Evolutionary conservation across 2,329 filamentous ascomycete genomes (phyloP).

Genomic region (Tolypocladium tundrense): DNA sequence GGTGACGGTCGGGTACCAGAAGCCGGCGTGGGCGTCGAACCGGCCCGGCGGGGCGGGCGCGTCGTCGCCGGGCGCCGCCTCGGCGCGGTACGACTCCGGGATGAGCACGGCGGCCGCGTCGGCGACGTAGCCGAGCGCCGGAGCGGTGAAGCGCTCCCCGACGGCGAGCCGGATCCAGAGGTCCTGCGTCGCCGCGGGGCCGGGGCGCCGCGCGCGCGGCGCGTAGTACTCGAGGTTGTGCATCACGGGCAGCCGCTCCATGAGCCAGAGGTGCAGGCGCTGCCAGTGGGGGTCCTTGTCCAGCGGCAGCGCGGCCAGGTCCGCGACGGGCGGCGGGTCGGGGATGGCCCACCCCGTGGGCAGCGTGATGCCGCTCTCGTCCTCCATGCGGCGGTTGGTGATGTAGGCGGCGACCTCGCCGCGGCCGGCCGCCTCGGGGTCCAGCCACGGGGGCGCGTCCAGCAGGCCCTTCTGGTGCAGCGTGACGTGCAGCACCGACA

Average conservation of each 20-base stretch:
- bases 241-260: conserved; percentile 14
- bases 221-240: conserved; percentile 20
- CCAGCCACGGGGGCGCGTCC: conserved; percentile 19
- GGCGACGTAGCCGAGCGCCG: conserved; percentile 51
- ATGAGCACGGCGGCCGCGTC: conserved; percentile 59
- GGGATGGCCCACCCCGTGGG: conserved; percentile 14
- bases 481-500: conserved; percentile 30
- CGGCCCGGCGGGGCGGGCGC: conserved; percentile 7
- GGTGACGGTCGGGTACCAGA: conserved; percentile 69
- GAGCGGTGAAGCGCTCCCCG: conserved; percentile 52
- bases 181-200: conserved; percentile 11
- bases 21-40: conserved; percentile 21
- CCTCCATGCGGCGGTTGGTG: conserved; percentile 23
- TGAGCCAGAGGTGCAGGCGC: conserved; percentile 4
- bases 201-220: conserved; percentile 7
- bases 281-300: conserved; percentile 20
- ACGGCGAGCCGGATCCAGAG: conserved; percentile 53
- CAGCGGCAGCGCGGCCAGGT: conserved; percentile 14
- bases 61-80: conserved; percentile 5
- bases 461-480: conserved; percentile 29
- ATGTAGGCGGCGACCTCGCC: conserved; percentile 25
- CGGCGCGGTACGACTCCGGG: conserved; percentile 39
- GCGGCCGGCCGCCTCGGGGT: conserved; percentile 13
- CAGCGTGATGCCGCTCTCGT: conserved; percentile 20
- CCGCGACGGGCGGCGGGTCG: conserved; percentile 8